These are phyloP conservation scores for Coffea eugenioides DNA, from an alignment of 257 asterid genomes.

Conservation along the genomic window DNA sequence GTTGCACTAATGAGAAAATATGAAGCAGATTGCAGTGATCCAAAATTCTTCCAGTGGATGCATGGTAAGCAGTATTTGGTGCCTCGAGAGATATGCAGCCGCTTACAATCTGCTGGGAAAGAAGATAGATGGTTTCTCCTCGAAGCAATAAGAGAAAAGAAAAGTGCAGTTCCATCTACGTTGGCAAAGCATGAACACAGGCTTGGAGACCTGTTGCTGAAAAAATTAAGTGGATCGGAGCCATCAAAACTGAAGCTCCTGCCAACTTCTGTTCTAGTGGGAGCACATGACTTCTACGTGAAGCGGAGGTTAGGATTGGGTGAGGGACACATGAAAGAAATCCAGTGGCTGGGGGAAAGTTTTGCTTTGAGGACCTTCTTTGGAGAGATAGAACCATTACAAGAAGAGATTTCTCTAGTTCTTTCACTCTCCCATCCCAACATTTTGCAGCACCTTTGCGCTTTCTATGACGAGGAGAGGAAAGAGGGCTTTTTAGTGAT, in stretches of 20 bases:
- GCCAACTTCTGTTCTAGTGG: constrained; percentile 46
- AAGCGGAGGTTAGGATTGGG: constrained; percentile 62
- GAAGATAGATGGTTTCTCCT: constrained; percentile 72
- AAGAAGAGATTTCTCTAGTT: constrained; percentile 41
- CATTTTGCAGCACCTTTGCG: constrained; percentile 60
- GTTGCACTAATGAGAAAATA: constrained; percentile 51
- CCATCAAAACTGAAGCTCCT: constrained; percentile 29
- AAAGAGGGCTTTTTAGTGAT: constrained; percentile 79
- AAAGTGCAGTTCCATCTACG: neutral
- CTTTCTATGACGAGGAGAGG: constrained; percentile 70
- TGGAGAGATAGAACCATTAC: constrained; percentile 57
- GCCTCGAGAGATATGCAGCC: constrained; percentile 50
- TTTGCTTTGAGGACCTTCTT: constrained; percentile 63
- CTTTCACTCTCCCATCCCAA: constrained; percentile 77
- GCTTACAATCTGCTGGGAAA: constrained; percentile 52
- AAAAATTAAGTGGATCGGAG: constrained; percentile 41
- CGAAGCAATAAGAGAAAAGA: constrained; percentile 44
- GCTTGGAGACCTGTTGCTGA: constrained; percentile 48
- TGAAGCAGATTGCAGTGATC: constrained; percentile 54
- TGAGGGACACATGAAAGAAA: constrained; percentile 67
- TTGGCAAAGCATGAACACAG: constrained; percentile 42
- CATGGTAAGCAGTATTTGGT: constrained; percentile 69
- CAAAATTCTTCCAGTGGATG: constrained; percentile 57
- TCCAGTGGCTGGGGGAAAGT: constrained; percentile 86
- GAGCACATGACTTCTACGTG: constrained; percentile 55